A percentile compares a stretch with the other conserved stretches of the same genome.
phyloP scores from a whole-genome alignment of 345 rosid species.

The Moricandia arvensis region DNA sequence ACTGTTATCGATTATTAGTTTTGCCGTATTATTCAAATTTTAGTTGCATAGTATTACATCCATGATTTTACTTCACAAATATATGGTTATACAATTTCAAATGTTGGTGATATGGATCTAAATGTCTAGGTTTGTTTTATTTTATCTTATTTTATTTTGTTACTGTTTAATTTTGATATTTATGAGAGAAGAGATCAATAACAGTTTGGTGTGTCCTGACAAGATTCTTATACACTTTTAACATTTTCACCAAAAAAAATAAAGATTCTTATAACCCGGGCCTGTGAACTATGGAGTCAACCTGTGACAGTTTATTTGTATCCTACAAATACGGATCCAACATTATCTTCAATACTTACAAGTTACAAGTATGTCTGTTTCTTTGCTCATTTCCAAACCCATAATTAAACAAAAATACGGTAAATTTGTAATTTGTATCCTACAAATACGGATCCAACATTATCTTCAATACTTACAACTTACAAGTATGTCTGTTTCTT shows the following conservation, averaged over 20 bases:
- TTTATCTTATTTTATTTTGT: neutral
- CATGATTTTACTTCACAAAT: neutral
- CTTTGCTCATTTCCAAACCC: slow-evolving; percentile 17
- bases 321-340: slow-evolving; percentile 28
- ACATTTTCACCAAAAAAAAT: no score
- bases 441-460: slow-evolving; percentile 29
- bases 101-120: neutral
- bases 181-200: neutral
- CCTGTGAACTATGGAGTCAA: slow-evolving; percentile 29
- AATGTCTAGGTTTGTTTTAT: neutral
- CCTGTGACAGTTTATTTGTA: slow-evolving; percentile 1
- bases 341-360: slow-evolving; percentile 1
- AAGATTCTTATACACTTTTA: slow-evolving; percentile 1
- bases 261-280: neutral
- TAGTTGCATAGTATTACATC: neutral
- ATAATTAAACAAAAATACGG: neutral
- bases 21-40: neutral
- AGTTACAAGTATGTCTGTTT: slow-evolving; percentile 15
- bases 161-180: neutral
- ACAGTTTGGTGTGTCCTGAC: slow-evolving; percentile 3
- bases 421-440: neutral
- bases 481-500: slow-evolving; percentile 17
- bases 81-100: neutral
- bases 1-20: neutral
- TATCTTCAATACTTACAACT: neutral